Conservation (phyloP, 768 basidiomycete species). For the Tricholoma saponaceum region DNA sequence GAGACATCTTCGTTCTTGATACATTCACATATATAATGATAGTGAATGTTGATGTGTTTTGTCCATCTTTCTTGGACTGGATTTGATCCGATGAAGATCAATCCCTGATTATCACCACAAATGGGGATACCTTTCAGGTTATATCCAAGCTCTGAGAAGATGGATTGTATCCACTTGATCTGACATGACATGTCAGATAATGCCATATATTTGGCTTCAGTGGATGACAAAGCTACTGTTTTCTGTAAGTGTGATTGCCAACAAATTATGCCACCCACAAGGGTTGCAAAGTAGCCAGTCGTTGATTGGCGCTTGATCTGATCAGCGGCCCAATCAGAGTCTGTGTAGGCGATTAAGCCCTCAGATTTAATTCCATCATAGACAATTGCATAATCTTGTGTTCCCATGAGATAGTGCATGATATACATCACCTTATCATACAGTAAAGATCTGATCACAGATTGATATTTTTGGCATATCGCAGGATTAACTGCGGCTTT, state of each 20-base stretch:
- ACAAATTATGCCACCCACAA: not conserved
- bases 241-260: not conserved
- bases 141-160: slow-evolving; percentile 15
- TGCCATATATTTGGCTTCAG: not conserved
- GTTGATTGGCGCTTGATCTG: not conserved
- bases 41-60: slow-evolving; percentile 36
- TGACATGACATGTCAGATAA: not conserved
- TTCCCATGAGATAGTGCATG: not conserved
- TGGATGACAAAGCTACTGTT: not conserved
- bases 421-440: not conserved
- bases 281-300: slow-evolving; percentile 9
- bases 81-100: slow-evolving; percentile 28
- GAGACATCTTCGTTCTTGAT: not conserved
- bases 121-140: slow-evolving; percentile 7
- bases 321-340: not conserved
- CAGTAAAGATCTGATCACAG: too few relatives aligned
- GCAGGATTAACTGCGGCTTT: too few relatives aligned
- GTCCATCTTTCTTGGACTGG: too few relatives aligned
- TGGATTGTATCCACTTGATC: not conserved
- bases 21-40: not conserved
- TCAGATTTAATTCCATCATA: not conserved
- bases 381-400: not conserved
- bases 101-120: slow-evolving; percentile 32
- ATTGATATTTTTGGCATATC: too few relatives aligned
- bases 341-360: not conserved